Conservation (phyloP, 1,284 basidiomycete genomes). For the Neotropicomus parvogracilis region DNA sequence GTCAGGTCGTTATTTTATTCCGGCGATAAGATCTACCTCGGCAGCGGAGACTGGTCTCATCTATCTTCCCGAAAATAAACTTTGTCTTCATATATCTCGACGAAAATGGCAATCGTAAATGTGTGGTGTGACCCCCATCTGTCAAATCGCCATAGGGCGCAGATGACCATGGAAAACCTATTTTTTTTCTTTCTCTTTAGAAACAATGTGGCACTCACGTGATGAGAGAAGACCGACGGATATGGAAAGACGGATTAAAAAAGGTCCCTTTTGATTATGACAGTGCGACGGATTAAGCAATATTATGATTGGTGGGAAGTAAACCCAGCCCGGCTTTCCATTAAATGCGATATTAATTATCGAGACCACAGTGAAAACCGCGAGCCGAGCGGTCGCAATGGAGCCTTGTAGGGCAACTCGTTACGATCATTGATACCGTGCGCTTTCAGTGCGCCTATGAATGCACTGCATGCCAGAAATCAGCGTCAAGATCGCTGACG, state of each 20-base stretch:
- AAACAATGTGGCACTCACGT: conserved; percentile 26
- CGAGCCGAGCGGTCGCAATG: conserved; percentile 40
- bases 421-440: conserved; percentile 43
- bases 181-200: not conserved
- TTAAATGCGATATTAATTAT: conserved; percentile 7
- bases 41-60: conserved; percentile 18
- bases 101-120: conserved; percentile 20
- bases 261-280: conserved; percentile 1
- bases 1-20: conserved; percentile 8
- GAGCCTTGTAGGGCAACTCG: conserved; percentile 41
- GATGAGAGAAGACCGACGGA: conserved; percentile 19
- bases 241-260: conserved; percentile 21
- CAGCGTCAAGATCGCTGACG: conserved; percentile 5
- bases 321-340: not conserved
- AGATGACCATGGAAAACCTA: conserved; percentile 25
- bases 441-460: conserved; percentile 32
- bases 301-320: conserved; percentile 2
- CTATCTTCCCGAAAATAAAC: conserved; percentile 23
- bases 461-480: conserved; percentile 11
- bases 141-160: conserved; percentile 18
- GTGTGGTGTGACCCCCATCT: too few species aligned
- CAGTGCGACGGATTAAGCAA: conserved; percentile 11
- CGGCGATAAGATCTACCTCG: conserved; percentile 27
- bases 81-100: conserved; percentile 17
- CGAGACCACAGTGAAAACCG: conserved; percentile 25